Conservation (phyloP, 2,329 filamentous ascomycete genomes). For the Sporothrix curviconia region DNA sequence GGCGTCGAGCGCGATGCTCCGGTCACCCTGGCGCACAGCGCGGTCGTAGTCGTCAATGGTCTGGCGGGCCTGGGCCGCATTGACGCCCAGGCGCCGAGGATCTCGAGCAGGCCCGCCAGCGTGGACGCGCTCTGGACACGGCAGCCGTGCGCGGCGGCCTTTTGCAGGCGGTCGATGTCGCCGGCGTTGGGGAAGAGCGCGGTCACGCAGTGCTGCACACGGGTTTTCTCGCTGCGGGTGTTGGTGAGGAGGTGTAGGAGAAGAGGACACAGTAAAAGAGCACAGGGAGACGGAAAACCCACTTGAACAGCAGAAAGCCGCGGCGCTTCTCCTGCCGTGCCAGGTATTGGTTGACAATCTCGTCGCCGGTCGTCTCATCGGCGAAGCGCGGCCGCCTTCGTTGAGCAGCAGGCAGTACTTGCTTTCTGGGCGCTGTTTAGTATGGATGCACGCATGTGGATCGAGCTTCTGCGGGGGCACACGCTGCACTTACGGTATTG, state of each 20-base stretch:
- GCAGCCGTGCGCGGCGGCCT: background rate
- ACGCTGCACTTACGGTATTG: background rate
- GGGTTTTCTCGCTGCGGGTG: background rate
- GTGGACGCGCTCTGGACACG: background rate
- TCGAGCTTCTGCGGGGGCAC: too few relatives aligned
- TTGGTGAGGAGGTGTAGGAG: too few relatives aligned
- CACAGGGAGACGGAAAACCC: too few relatives aligned
- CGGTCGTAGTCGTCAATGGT: background rate
- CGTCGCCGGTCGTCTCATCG: constrained; percentile 1
- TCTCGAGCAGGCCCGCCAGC: background rate
- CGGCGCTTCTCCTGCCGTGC: background rate
- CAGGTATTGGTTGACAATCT: constrained; percentile 1
- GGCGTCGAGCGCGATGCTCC: background rate
- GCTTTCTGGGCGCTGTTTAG: background rate
- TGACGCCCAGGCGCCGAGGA: background rate
- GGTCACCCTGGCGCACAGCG: background rate
- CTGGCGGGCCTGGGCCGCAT: background rate
- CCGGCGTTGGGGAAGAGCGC: background rate
- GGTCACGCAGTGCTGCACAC: background rate
- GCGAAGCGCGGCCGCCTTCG: background rate
- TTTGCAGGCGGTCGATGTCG: background rate
- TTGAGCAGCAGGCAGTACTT: background rate
- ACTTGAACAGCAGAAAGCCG: background rate
- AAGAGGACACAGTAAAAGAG: too few relatives aligned
- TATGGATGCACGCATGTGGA: too few relatives aligned